Evolutionary conservation across 75 land plant genomes (phyloP).

Genomic region (Selaginella tamariscina): DNA sequence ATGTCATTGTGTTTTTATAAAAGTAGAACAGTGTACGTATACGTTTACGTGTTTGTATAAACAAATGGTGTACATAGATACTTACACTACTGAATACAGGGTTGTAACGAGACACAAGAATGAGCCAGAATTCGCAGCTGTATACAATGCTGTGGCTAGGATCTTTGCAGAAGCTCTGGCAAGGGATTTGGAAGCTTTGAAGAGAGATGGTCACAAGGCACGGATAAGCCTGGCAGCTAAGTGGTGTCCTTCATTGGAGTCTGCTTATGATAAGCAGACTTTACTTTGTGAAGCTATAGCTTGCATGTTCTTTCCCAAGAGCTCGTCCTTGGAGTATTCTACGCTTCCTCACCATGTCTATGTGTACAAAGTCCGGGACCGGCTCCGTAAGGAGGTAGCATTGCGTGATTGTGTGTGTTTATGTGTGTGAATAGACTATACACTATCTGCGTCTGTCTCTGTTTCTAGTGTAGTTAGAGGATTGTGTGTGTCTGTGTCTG

Average conservation of each 20-base stretch:
- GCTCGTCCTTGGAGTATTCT: conserved; percentile 28
- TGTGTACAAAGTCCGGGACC: conserved; percentile 34
- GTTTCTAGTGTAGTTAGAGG: too few species aligned
- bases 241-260: conserved; percentile 60
- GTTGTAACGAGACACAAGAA: conserved; percentile 26
- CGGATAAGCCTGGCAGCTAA: conserved; percentile 45
- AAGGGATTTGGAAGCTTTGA: conserved; percentile 23
- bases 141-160: conserved; percentile 37
- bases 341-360: conserved; percentile 32
- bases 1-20: too few species aligned
- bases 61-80: too few species aligned
- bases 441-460: too few species aligned
- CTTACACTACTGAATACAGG: too few species aligned
- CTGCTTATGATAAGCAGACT: conserved; percentile 35
- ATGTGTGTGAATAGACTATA: too few species aligned
- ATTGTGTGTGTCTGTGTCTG: too few species aligned
- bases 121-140: conserved; percentile 26
- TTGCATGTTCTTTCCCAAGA: conserved; percentile 31
- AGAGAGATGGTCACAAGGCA: conserved; percentile 8
- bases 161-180: conserved; percentile 37
- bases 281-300: conserved; percentile 47
- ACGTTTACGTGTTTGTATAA: too few species aligned
- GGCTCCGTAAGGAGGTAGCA: conserved; percentile 44
- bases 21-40: too few species aligned
- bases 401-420: too few species aligned